Percentiles rank a stretch among this genome's conserved stretches.
These are phyloP conservation scores for Pneumocystis sp. DNA, from an alignment of 1,139 yeast genomes.

Conservation along the genomic window DNA sequence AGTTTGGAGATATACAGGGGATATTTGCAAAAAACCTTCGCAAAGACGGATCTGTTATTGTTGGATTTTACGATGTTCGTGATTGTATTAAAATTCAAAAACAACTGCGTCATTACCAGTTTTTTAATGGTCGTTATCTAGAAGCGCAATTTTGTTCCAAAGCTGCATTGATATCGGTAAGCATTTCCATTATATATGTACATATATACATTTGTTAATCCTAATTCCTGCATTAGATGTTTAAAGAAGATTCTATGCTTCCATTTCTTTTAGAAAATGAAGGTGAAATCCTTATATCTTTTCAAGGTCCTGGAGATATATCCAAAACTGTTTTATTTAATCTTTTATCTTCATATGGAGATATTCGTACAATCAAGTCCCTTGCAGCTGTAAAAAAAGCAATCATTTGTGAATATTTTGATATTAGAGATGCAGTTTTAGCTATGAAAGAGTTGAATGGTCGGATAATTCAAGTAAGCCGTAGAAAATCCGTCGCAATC, in stretches of 20 bases:
- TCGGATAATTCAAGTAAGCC: constrained; percentile 13
- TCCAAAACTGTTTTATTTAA: constrained; percentile 11
- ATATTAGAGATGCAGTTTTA: constrained; percentile 24
- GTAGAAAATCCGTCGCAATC: not conserved
- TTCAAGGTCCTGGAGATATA: constrained; percentile 7
- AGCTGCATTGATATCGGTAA: not conserved
- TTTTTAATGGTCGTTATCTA: constrained; percentile 12
- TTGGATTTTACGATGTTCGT: constrained; percentile 20
- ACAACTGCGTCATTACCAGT: constrained; percentile 16
- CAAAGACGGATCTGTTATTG: constrained; percentile 15
- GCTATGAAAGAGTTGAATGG: constrained; percentile 17
- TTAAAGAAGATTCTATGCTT: constrained; percentile 11
- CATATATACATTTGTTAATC: not conserved
- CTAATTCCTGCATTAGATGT: constrained; percentile 8
- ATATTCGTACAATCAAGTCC: constrained; percentile 17
- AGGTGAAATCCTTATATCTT: constrained; percentile 13
- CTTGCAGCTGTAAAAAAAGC: constrained; percentile 12
- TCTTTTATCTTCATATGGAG: constrained; percentile 19
- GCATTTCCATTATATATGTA: not conserved
- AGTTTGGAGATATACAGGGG: constrained; percentile 18
- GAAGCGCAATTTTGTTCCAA: constrained; percentile 9
- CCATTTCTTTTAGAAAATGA: constrained; percentile 14
- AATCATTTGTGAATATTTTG: constrained; percentile 26
- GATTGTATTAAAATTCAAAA: constrained; percentile 19
- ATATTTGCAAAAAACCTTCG: constrained; percentile 15